Percentiles rank a stretch among this genome's conserved stretches.
phyloP scores from a whole-genome alignment of 331 rosid genomes.

The Phaseolus coccineus region DNA sequence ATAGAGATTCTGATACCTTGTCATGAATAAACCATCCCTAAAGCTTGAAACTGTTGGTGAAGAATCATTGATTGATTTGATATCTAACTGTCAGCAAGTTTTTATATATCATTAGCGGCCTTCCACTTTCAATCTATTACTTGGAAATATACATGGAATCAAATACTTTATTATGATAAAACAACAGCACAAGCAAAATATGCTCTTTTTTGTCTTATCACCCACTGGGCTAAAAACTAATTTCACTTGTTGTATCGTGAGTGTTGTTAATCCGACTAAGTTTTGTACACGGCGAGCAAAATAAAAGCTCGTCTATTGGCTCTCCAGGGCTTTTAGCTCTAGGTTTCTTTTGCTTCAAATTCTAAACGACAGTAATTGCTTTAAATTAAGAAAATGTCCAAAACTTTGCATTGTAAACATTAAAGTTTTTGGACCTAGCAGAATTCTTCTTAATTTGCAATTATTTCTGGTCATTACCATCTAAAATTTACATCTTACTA shows the following conservation, averaged over 20 bases:
- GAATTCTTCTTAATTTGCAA: slow-evolving; percentile 32
- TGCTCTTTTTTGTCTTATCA: background rate
- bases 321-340: slow-evolving; percentile 1
- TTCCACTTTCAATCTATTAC: background rate
- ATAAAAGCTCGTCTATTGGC: slow-evolving; percentile 28
- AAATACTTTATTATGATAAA: slow-evolving; percentile 34
- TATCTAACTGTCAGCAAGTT: slow-evolving; percentile 10
- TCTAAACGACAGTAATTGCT: slow-evolving; percentile 35
- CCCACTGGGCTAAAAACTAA: no score
- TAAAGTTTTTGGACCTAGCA: slow-evolving; percentile 8
- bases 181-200: background rate
- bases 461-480: slow-evolving; percentile 10
- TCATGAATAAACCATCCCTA: slow-evolving; percentile 1
- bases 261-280: no score
- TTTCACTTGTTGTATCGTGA: no score
- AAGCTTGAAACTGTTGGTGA: background rate
- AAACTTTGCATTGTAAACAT: background rate
- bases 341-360: background rate
- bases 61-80: slow-evolving; percentile 8
- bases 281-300: no score
- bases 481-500: slow-evolving; percentile 31
- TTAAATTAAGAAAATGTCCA: no score
- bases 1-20: background rate
- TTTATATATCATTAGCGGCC: slow-evolving; percentile 5
- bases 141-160: slow-evolving; percentile 5